Evolutionary conservation across 768 basidiomycete genomes (phyloP), one percentile per base, ranked within the genome.

Genomic region (Boletellus ananas): DNA sequence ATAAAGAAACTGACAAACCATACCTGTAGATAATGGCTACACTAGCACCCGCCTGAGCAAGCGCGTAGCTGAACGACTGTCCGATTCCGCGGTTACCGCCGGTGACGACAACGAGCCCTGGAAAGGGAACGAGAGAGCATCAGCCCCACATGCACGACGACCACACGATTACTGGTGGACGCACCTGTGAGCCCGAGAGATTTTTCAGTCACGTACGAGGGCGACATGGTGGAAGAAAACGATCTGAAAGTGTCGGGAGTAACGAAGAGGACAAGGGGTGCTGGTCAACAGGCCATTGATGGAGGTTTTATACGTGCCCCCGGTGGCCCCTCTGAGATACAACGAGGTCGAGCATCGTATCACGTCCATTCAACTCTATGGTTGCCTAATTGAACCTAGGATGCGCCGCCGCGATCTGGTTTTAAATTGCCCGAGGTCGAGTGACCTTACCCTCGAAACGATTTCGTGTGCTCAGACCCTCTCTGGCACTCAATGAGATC

Each of bases 21-120:
- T 2, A 74, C 80, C 73, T 74, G 68, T 83, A 84, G 43, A 85
- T 79, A 10, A 86, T 77, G 23, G 81, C 83, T 4, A 86, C 79
- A 43, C 76, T 76, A 0, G 74, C 76, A 23, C 80, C 80, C 0
- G 83, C 77, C 38, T 71, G 58, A 17, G 81, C 81, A 33, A 81
- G 69, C 2, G 81, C 80, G 34, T 70, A 65, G 21, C 77, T 76
- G 47, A 75, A 78, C 2, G 78, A 81, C 27, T 65, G 70, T 2
- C 85, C 84, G 41, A 85, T 83, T 10, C 84, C 83, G 37, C 78
- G 70, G 56, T 79, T 81, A 2, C 81, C 81, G 3, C 84, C 84
- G 0, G 84, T 84, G 40, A 85, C 73, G 29, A 85, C 74, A 47
- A 78, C 66, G 41, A 74, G 75, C 0, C 62, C 78, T 73, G 9